These are phyloP conservation scores for Carex parvula DNA, from an alignment of 176 grass and related monocot genomes.

Conservation along the genomic window DNA sequence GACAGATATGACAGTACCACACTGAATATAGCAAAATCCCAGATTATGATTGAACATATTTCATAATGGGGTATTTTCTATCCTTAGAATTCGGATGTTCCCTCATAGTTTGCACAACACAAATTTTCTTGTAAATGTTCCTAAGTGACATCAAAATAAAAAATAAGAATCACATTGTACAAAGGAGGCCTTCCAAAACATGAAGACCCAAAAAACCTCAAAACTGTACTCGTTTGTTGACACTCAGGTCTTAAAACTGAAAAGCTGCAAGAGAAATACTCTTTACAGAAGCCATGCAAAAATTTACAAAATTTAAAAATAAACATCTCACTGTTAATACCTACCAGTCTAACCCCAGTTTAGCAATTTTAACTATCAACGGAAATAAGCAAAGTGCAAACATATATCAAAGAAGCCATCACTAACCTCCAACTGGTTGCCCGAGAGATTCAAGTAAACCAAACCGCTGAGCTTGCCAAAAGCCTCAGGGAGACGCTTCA, in stretches of 20 bases:
- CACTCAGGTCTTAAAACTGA: background rate
- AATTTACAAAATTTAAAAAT: conserved; percentile 1
- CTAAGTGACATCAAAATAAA: background rate
- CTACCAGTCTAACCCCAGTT: background rate
- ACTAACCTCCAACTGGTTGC: conserved; percentile 77
- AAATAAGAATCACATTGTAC: background rate
- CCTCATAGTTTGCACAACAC: background rate
- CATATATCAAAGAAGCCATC: background rate
- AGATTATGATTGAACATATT: background rate
- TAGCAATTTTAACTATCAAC: background rate
- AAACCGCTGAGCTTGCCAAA: conserved; percentile 63
- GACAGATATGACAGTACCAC: background rate
- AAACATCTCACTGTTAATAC: background rate
- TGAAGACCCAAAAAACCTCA: background rate
- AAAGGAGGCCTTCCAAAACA: background rate
- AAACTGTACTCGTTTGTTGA: background rate
- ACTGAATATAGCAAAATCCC: background rate
- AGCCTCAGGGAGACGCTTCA: conserved; percentile 58
- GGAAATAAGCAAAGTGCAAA: background rate
- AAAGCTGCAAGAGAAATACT: background rate
- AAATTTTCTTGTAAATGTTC: background rate
- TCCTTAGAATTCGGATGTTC: background rate
- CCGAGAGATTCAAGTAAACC: conserved; percentile 66
- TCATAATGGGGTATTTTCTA: background rate
- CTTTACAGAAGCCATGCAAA: background rate